phyloP scores from a whole-genome alignment of 176 grass and related monocot genomes.

The Triticum aestivum region IWGSC_CS_RefSeq_v2.1 NC_057801.1:517953152-517953651 shows the following conservation, averaged over 20 bases:
- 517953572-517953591: slow-evolving; percentile 53
- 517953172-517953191: slow-evolving; percentile 27
- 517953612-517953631: slow-evolving; percentile 59
- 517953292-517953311: slow-evolving; percentile 62
- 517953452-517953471: slow-evolving; percentile 65
- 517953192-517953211: slow-evolving; percentile 47
- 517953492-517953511: slow-evolving; percentile 22
- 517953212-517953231: slow-evolving; percentile 64
- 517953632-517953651: slow-evolving; percentile 49
- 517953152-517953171: slow-evolving; percentile 29
- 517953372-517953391: slow-evolving; percentile 52
- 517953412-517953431: slow-evolving; percentile 49
- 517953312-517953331: slow-evolving; percentile 33
- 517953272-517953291: slow-evolving; percentile 26
- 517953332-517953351: slow-evolving; percentile 25
- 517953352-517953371: slow-evolving; percentile 58
- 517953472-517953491: slow-evolving; percentile 74
- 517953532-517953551: slow-evolving; percentile 30
- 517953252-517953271: slow-evolving; percentile 25
- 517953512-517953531: slow-evolving; percentile 45
- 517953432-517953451: slow-evolving; percentile 56
- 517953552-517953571: slow-evolving; percentile 49
- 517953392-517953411: slow-evolving; percentile 71
- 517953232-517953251: slow-evolving; percentile 37
- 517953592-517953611: slow-evolving; percentile 39